Evolutionary conservation across 2,329 filamentous ascomycete genomes (phyloP), one percentile per base, ranked within the genome.

Genomic region (Aspergillus texensis): DNA sequence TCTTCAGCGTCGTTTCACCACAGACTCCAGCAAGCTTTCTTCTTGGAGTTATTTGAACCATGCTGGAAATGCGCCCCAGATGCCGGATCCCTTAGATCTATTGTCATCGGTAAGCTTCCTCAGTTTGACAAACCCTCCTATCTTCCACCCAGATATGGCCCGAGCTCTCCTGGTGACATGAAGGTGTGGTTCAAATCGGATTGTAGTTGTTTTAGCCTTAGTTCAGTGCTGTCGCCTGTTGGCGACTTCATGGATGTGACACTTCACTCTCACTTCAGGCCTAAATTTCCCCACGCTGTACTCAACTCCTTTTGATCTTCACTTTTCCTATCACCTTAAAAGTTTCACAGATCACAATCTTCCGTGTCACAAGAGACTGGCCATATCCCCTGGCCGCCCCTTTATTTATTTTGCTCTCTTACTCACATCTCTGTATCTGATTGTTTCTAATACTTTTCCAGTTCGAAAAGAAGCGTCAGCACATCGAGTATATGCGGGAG

Each of bases 401-500:
- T 26, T 5, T 36, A 55, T 53, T 28, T 16, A 43, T 36, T 57
- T 28, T 45, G 32, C 57, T 67, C 50, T 57, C 63, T 59, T 21
- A 39, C 14, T 58, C 19, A 11, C 46, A 26, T 28, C 16, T 34
- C 66, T 65, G 57, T 32, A 62, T 63, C 62, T 59, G n/a, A 64
- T 52, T 58, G 65, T 71, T 79, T 83, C 72, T 87, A 77, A 68
- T 62, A 52, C 54, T 63, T 57, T 62, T 63, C 24, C 78, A 97
- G 94, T 88, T 97, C 75, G 94, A 97, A 78, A 95, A 95, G 81
- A 97, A 97, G 81, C 93, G 93, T 74, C 84, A 92, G 74, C 93
- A 97, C 78, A 96, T 96, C 81, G 94, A 98, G 78, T 89, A 90
- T 74, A 89, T 98, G 72, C 88, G 92, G 69, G 92, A 96, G 79